Percentiles rank a stretch among this genome's conserved stretches.
These are phyloP conservation scores for Grifola frondosa DNA, from an alignment of 1,284 basidiomycete species.

Conservation along the genomic window DNA sequence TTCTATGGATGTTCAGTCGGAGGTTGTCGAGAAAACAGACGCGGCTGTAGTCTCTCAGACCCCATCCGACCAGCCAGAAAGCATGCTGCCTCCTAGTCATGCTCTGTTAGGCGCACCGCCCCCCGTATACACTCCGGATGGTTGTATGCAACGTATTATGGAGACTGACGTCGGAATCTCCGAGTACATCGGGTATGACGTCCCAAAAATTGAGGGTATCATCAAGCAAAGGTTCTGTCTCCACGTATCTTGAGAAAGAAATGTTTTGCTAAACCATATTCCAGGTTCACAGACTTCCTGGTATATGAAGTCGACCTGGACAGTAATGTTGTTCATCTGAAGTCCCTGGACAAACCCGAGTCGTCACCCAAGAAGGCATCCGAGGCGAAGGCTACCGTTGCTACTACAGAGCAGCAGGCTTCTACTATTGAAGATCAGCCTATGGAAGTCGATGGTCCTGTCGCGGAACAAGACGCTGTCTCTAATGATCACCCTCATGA, in stretches of 20 bases:
- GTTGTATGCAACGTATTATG: slow-evolving; percentile 55
- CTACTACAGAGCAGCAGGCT: slow-evolving; percentile 5
- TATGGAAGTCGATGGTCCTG: background rate
- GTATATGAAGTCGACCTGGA: slow-evolving; percentile 87
- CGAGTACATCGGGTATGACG: slow-evolving; percentile 74
- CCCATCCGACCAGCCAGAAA: slow-evolving; percentile 31
- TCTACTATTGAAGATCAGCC: slow-evolving; percentile 1
- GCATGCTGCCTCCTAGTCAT: slow-evolving; percentile 73
- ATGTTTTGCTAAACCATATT: slow-evolving; percentile 1
- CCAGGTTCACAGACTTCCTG: slow-evolving; percentile 91
- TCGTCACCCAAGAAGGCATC: slow-evolving; percentile 41
- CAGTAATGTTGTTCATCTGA: slow-evolving; percentile 76
- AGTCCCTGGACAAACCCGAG: slow-evolving; percentile 70
- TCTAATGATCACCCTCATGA: background rate
- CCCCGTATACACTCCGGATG: slow-evolving; percentile 47
- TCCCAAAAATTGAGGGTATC: slow-evolving; percentile 81
- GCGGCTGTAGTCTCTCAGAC: slow-evolving; percentile 17
- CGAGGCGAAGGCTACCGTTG: slow-evolving; percentile 6
- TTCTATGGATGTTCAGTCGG: slow-evolving; percentile 12
- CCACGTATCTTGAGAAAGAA: background rate
- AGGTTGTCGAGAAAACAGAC: slow-evolving; percentile 7
- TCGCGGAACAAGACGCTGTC: background rate
- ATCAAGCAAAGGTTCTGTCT: slow-evolving; percentile 85
- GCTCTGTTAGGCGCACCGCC: slow-evolving; percentile 56
- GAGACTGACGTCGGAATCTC: slow-evolving; percentile 91